Evolutionary conservation across 768 basidiomycete genomes (phyloP).

Genomic region (Calvatia gigantea): DNA sequence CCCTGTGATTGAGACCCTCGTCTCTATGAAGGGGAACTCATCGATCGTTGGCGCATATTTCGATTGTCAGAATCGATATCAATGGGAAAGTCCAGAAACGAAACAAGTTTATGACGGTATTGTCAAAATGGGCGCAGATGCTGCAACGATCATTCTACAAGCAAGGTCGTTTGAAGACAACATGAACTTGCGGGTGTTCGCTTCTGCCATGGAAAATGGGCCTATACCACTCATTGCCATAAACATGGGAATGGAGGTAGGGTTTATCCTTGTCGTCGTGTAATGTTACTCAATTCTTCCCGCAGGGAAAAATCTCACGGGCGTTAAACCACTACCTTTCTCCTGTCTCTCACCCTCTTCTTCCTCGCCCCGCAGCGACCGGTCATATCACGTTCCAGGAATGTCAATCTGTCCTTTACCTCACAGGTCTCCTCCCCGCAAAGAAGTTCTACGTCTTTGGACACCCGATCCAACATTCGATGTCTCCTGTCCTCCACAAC

Average conservation of each 20-base stretch:
- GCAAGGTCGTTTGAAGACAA: slow-evolving; percentile 62
- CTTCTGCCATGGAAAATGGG: slow-evolving; percentile 30
- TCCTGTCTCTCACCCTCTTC: slow-evolving; percentile 71
- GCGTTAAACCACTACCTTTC: slow-evolving; percentile 68
- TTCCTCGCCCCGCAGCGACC: slow-evolving; percentile 63
- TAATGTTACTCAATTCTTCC: too few relatives aligned
- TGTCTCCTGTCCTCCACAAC: slow-evolving; percentile 76
- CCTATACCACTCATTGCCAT: slow-evolving; percentile 69
- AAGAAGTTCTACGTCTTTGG: slow-evolving; percentile 70
- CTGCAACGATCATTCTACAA: slow-evolving; percentile 69
- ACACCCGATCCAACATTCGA: slow-evolving; percentile 63
- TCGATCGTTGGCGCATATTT: slow-evolving; percentile 75
- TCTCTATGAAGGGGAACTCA: slow-evolving; percentile 49
- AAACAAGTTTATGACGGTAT: slow-evolving; percentile 45
- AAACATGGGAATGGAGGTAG: slow-evolving; percentile 60
- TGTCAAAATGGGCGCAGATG: slow-evolving; percentile 56
- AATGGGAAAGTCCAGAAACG: slow-evolving; percentile 57
- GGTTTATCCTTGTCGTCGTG: slow-evolving; percentile 1
- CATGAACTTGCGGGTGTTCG: slow-evolving; percentile 56
- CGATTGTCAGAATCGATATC: slow-evolving; percentile 62
- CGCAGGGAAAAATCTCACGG: slow-evolving; percentile 65
- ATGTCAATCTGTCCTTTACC: slow-evolving; percentile 59
- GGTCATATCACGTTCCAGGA: slow-evolving; percentile 71
- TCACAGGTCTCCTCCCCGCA: slow-evolving; percentile 59
- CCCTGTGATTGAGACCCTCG: slow-evolving; percentile 42